Evolutionary conservation across 1,284 basidiomycete genomes (phyloP).

Genomic region (Heimioporus retisporus): DNA sequence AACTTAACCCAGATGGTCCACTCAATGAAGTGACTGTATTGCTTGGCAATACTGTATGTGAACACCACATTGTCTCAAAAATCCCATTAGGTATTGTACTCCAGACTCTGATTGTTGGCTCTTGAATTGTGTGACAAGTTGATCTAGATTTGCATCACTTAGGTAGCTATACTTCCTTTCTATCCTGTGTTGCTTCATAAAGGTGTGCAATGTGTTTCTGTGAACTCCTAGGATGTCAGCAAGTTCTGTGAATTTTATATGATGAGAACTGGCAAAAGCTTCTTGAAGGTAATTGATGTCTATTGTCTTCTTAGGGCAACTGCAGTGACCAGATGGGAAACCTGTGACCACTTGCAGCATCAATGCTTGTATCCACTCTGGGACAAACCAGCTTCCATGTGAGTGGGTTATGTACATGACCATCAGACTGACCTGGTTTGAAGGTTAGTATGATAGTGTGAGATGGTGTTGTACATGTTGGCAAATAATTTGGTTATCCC

Average conservation of each 20-base stretch:
- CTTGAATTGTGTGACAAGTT: not conserved
- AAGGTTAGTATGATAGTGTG: too few species aligned
- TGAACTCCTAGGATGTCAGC: not conserved
- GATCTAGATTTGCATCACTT: not conserved
- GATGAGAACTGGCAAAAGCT: not conserved
- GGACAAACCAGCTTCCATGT: not conserved
- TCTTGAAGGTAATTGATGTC: not conserved
- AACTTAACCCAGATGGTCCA: slow-evolving; percentile 32
- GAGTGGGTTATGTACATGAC: too few species aligned
- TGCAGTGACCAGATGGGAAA: not conserved
- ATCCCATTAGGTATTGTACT: not conserved
- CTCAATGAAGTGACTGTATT: not conserved
- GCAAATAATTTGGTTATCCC: too few species aligned
- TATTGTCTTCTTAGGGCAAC: not conserved
- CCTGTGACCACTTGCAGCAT: not conserved
- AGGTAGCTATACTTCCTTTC: not conserved
- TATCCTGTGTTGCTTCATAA: not conserved
- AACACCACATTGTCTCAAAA: not conserved
- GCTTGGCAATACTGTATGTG: not conserved
- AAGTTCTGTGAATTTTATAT: slow-evolving; percentile 3
- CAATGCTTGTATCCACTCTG: not conserved
- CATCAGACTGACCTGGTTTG: too few species aligned
- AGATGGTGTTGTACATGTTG: too few species aligned
- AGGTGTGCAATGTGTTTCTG: not conserved
- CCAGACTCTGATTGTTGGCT: not conserved